A percentile compares a stretch with the other conserved stretches of the same genome.
phyloP scores from a whole-genome alignment of 306 rosid species.

The Vigna mungo region DNA sequence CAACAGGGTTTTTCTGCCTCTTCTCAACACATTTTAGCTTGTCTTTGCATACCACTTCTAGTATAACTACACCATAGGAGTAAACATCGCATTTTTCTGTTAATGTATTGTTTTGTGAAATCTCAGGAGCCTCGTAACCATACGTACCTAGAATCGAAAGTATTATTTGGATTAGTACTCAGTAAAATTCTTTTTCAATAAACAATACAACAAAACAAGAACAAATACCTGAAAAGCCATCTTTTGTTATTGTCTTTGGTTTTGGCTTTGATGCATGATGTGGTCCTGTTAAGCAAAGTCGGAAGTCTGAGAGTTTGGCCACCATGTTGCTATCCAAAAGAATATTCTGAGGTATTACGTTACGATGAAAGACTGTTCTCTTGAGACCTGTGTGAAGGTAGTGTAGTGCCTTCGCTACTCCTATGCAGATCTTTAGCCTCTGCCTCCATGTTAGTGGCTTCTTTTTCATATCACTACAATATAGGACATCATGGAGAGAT shows the following conservation, averaged over 20 bases:
- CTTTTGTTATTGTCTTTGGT: not conserved
- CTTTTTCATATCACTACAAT: not conserved
- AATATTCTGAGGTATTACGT: constrained; percentile 28
- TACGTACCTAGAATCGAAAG: not conserved
- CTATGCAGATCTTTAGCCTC: constrained; percentile 44
- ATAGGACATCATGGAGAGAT: not conserved
- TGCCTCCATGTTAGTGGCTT: constrained; percentile 41
- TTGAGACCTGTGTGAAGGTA: constrained; percentile 45
- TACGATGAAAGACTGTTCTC: not conserved
- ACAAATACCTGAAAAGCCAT: constrained; percentile 2
- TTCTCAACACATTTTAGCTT: not conserved
- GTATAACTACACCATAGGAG: constrained; percentile 27
- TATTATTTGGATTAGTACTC: not conserved
- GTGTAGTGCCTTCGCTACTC: constrained; percentile 40
- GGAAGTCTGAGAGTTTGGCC: constrained; percentile 30
- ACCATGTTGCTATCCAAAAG: constrained; percentile 36
- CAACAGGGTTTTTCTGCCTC: not conserved
- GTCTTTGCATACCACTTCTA: not conserved
- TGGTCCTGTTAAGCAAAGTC: constrained; percentile 11
- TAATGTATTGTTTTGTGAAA: not conserved
- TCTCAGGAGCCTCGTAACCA: constrained; percentile 6
- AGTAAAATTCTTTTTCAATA: not conserved
- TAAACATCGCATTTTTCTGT: constrained; percentile 13
- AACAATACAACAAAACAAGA: not conserved
- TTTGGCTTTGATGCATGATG: not conserved